Evolutionary conservation across 495 filamentous ascomycete species (phyloP).

Genomic region (Aspergillus nanangensis): DNA sequence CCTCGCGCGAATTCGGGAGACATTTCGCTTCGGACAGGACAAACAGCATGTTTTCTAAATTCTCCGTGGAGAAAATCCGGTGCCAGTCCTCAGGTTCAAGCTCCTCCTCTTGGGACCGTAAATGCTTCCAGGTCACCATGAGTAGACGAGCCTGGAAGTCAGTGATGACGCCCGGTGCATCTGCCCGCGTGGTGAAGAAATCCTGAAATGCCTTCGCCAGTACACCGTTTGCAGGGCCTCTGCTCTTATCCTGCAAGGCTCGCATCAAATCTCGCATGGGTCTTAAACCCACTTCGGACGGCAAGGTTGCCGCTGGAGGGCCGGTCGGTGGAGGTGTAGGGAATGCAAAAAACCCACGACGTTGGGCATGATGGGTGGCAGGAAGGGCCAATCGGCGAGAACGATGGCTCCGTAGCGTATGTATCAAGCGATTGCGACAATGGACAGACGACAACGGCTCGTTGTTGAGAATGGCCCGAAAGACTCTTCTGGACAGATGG

Average conservation of each 20-base stretch:
- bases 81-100: slow-evolving; percentile 32
- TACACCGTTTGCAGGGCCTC: slow-evolving; percentile 55
- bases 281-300: slow-evolving; percentile 38
- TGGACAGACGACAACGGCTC: slow-evolving; percentile 50
- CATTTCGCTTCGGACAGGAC: slow-evolving; percentile 34
- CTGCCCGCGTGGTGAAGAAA: slow-evolving; percentile 57
- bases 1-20: slow-evolving; percentile 29
- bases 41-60: slow-evolving; percentile 43
- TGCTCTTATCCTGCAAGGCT: slow-evolving; percentile 28
- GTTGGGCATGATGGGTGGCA: slow-evolving; percentile 17
- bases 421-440: slow-evolving; percentile 33
- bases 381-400: slow-evolving; percentile 13
- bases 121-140: slow-evolving; percentile 52
- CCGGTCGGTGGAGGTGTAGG: slow-evolving; percentile 13
- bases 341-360: slow-evolving; percentile 35
- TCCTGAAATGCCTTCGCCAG: slow-evolving; percentile 57
- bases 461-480: slow-evolving; percentile 64
- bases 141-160: slow-evolving; percentile 60
- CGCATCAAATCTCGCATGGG: slow-evolving; percentile 40
- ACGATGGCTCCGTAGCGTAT: slow-evolving; percentile 26
- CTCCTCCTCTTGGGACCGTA: slow-evolving; percentile 37
- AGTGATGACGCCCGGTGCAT: slow-evolving; percentile 48
- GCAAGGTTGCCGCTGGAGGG: slow-evolving; percentile 20
- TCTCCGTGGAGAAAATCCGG: slow-evolving; percentile 43
- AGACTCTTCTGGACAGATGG: slow-evolving; percentile 71